A percentile compares a stretch with the other conserved stretches of the same genome.
These are phyloP conservation scores for Cladosporium sp. DNA, from an alignment of 2,329 filamentous ascomycete genomes.

Conservation along the genomic window DNA sequence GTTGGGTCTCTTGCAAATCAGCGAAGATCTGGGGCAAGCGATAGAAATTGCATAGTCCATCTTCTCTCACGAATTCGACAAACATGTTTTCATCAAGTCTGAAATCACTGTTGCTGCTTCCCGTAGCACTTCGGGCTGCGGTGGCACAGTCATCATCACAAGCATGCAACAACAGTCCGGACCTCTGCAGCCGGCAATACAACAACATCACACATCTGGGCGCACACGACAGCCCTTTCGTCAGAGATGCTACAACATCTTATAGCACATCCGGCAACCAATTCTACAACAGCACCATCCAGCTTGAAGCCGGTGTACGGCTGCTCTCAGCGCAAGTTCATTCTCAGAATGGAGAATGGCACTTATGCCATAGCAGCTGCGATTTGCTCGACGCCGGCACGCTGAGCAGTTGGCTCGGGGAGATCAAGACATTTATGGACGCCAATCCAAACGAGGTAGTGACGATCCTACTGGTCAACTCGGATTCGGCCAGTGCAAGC, in stretches of 20 bases:
- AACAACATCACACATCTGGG: conserved; percentile 59
- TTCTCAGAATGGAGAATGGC: conserved; percentile 28
- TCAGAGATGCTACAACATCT: background rate
- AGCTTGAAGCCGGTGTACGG: conserved; percentile 59
- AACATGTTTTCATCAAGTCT: conserved; percentile 2
- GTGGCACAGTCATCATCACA: conserved; percentile 2
- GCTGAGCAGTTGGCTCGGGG: conserved; percentile 52
- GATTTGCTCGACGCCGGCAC: conserved; percentile 49
- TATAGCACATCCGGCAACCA: conserved; percentile 44
- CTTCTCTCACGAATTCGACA: background rate
- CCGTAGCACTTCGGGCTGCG: background rate
- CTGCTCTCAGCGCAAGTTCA: conserved; percentile 64
- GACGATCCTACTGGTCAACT: conserved; percentile 26
- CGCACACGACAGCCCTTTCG: conserved; percentile 62
- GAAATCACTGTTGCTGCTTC: conserved; percentile 2
- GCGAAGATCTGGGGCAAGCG: no score
- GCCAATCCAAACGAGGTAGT: conserved; percentile 25
- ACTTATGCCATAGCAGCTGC: conserved; percentile 63
- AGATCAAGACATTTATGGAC: conserved; percentile 59
- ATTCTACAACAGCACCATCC: conserved; percentile 53
- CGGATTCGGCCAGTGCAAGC: conserved; percentile 8
- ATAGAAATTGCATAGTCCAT: no score
- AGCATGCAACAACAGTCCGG: conserved; percentile 55
- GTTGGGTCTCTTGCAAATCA: background rate
- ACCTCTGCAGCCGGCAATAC: conserved; percentile 55